A percentile compares a stretch with the other conserved stretches of the same genome.
These are phyloP conservation scores for Diospyros kaki DNA, from an alignment of 148 eudicot species.

Conservation along the genomic window DNA sequence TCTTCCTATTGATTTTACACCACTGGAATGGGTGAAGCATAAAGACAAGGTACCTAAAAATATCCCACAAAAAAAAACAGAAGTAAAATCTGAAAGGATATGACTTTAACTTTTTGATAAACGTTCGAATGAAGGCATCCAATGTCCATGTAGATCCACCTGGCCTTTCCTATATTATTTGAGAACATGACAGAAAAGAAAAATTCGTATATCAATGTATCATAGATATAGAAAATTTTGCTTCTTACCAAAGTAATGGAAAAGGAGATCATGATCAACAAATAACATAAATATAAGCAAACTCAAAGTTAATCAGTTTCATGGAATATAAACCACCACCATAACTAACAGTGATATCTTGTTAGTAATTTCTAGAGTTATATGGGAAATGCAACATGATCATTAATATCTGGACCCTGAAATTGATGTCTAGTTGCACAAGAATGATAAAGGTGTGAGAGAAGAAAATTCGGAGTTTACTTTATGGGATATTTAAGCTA, in stretches of 20 bases:
- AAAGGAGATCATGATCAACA: background rate
- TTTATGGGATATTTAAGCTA: background rate
- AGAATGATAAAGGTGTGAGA: background rate
- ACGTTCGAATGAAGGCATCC: slow-evolving; percentile 58
- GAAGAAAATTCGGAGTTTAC: background rate
- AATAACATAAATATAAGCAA: background rate
- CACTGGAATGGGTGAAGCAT: background rate
- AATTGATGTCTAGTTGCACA: background rate
- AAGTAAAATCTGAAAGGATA: slow-evolving; percentile 57
- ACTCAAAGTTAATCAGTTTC: background rate
- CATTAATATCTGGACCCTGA: too few relatives aligned
- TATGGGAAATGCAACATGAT: too few relatives aligned
- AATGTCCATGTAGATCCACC: slow-evolving; percentile 67
- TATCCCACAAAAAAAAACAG: too few relatives aligned
- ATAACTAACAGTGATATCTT: background rate
- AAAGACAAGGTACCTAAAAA: background rate
- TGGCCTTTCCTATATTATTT: slow-evolving; percentile 27
- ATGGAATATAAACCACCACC: background rate
- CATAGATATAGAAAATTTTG: background rate
- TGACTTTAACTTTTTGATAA: slow-evolving; percentile 58
- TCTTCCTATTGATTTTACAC: slow-evolving; percentile 9
- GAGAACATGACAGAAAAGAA: background rate
- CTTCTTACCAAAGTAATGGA: background rate
- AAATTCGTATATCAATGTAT: background rate
- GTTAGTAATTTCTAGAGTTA: too few relatives aligned